Evolutionary conservation across 306 rosid genomes (phyloP), one percentile per base, ranked within the genome.

Genomic region (Morella rubra): DNA sequence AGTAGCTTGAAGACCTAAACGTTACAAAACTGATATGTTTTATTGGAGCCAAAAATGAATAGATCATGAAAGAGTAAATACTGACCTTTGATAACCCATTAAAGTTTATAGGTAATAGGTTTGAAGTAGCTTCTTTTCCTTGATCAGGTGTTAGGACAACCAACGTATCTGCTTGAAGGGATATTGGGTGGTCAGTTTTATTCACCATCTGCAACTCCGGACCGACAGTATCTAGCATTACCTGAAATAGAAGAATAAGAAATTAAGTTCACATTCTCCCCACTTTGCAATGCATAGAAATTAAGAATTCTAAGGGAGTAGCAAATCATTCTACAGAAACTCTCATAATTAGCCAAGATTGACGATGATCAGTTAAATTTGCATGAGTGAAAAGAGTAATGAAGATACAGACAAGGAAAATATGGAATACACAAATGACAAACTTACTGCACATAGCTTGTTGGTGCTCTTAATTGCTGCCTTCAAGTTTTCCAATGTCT

Each of bases 181-280:
- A 64, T 74, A 94, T 85, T 24, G 96, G 87, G 8, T 22, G 83
- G 71, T 83, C 94, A 4, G 90, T 80, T 87, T 82, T 90, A 80
- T 89, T 94, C 58, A 87, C 85, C 19, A 94, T 91, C 74, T 87
- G 97, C 85, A 94, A 78, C 79, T 94, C 97, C 8, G 98, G 94
- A 79, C 98, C 98, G 76, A 77, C 88, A 8, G 93, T 89, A 74
- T 94, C 98, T 69, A 94, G 86, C 98, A 94, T 90, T 81, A 94
- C 88, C 98, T 94, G 87, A 47, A 84, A 27, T 76, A 55, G 13
- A 55, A 83, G 72, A 69, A 62, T 58, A 18, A 19, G 45, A 73
- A 74, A 37, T 44, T 27, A 75, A 7, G 67, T 50, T 64, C 44
- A 77, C 70, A 67, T 40, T 22, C 72, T 27, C 47, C 45, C 44